Evolutionary conservation across 2,329 filamentous ascomycete species (phyloP).

Genomic region (Aureobasidium sp.): DNA sequence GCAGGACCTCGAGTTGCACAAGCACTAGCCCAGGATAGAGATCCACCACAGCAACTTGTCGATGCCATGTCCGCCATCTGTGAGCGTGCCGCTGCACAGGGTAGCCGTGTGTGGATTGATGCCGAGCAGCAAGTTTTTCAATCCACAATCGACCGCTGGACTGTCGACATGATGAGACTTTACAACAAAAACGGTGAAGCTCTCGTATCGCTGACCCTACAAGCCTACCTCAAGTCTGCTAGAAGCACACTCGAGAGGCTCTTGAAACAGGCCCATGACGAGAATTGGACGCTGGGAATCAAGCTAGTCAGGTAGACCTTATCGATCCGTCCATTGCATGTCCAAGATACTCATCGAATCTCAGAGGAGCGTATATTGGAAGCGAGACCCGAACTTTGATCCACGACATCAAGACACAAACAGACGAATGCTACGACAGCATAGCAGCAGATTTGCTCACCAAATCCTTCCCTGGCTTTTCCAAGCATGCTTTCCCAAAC

Average conservation of each 20-base stretch:
- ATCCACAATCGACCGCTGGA: slow-evolving; percentile 46
- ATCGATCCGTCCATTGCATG: neutral
- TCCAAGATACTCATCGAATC: neutral
- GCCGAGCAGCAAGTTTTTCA: slow-evolving; percentile 50
- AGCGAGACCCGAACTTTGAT: slow-evolving; percentile 33
- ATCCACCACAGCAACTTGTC: slow-evolving; percentile 36
- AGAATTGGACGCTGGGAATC: slow-evolving; percentile 45
- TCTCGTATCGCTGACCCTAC: slow-evolving; percentile 46
- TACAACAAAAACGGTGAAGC: slow-evolving; percentile 41
- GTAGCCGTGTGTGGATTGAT: slow-evolving; percentile 45
- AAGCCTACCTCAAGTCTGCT: slow-evolving; percentile 45
- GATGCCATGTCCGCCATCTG: slow-evolving; percentile 40
- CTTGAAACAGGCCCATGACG: slow-evolving; percentile 38
- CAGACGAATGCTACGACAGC: slow-evolving; percentile 24
- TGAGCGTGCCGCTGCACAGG: slow-evolving; percentile 35
- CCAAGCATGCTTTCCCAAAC: slow-evolving; percentile 17
- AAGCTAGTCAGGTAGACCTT: slow-evolving; percentile 38
- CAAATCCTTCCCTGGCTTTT: slow-evolving; percentile 21
- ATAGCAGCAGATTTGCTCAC: slow-evolving; percentile 22
- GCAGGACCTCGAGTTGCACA: slow-evolving; percentile 40
- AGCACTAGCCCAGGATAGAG: slow-evolving; percentile 33
- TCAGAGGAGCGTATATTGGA: slow-evolving; percentile 48
- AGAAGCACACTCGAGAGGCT: slow-evolving; percentile 37
- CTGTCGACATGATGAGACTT: slow-evolving; percentile 46
- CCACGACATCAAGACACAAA: slow-evolving; percentile 25